A percentile compares a stretch with the other conserved stretches of the same genome.
These are phyloP conservation scores for Aureobasidium sp. DNA, from an alignment of 2,329 filamentous ascomycete species.

Conservation along the genomic window DNA sequence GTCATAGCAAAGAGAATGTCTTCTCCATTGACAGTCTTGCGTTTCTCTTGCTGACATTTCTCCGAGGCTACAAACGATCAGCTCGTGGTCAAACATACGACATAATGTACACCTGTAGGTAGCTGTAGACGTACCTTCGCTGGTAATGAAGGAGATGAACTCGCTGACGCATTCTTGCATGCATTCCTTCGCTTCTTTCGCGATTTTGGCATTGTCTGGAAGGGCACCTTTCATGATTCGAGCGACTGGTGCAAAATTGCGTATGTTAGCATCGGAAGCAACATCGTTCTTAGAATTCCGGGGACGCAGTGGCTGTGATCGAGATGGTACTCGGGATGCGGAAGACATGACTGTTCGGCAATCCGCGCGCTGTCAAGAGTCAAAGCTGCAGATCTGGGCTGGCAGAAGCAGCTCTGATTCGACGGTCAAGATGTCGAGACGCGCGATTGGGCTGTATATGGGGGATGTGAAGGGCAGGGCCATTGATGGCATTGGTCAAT, in stretches of 20 bases:
- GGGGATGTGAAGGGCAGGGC: conserved; percentile 23
- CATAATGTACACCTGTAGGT: not conserved
- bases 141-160: conserved; percentile 99
- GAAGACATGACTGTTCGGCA: conserved; percentile 38
- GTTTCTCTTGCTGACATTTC: conserved; percentile 98
- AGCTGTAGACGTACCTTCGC: conserved; percentile 66
- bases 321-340: conserved; percentile 29
- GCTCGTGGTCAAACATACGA: not conserved
- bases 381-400: conserved; percentile 29
- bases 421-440: conserved; percentile 39
- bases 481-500: conserved; percentile 25
- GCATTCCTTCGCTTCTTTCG: conserved; percentile 96
- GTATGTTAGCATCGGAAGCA: conserved; percentile 79
- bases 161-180: conserved; percentile 99
- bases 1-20: conserved; percentile 99
- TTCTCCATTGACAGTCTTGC: conserved; percentile 98
- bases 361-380: conserved; percentile 25
- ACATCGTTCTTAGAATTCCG: conserved; percentile 26
- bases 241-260: conserved; percentile 90
- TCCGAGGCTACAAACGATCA: conserved; percentile 65
- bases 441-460: conserved; percentile 39
- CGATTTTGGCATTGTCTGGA: conserved; percentile 95
- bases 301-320: conserved; percentile 21
- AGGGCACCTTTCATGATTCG: conserved; percentile 98
- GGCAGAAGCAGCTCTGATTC: conserved; percentile 37